Evolutionary conservation across 495 filamentous ascomycete species (phyloP), one percentile per base, ranked within the genome.

Genomic region (Cudoniella acicularis): DNA sequence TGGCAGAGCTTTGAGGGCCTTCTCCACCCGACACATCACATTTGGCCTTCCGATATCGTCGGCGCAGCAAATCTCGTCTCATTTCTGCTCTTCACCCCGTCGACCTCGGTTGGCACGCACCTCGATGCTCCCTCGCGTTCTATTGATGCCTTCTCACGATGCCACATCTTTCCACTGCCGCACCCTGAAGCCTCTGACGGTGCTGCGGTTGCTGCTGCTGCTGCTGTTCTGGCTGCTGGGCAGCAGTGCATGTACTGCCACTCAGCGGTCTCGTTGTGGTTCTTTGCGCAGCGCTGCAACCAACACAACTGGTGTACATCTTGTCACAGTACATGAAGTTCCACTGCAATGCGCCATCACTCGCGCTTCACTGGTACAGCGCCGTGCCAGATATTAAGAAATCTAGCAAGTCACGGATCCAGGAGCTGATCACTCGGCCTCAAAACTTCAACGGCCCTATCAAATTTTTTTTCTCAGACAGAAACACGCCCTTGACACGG

Each of bases 111-210:
- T 36, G 13, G 30, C 49, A 30, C 11, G 25, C 25, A 52, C 13
- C 50, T 36, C 30, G 30, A 6, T 13, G 6, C 30, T 36, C 30
- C 30, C 30, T 36, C 30, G 30, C 30, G 30, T 36, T n/a, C 30
- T 36, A 36, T 36, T 36, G 6, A 36, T 36, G 51, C 42, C 48
- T 22, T 55, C 41, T 62, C 54, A 62, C 60, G 54, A 62, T 62
- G 54, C 60, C 60, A 62, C 60, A 62, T 62, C 60, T 62, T 53
- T 62, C 60, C 60, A 61, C 25, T 49, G 47, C 47, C 23, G 47
- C 47, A 49, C 23, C 47, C 18, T 49, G 47, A 21, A 49, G 6
- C 6, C 6, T 36, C 13, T 4, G 30, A 36, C 8, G 9, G 49
- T 49, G 23, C 18, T 13, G 49, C 11, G 48, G 16, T 21, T 50